Evolutionary conservation across 1,284 basidiomycete genomes (phyloP).

Genomic region (Erythrobasidium hasegawianum): DNA sequence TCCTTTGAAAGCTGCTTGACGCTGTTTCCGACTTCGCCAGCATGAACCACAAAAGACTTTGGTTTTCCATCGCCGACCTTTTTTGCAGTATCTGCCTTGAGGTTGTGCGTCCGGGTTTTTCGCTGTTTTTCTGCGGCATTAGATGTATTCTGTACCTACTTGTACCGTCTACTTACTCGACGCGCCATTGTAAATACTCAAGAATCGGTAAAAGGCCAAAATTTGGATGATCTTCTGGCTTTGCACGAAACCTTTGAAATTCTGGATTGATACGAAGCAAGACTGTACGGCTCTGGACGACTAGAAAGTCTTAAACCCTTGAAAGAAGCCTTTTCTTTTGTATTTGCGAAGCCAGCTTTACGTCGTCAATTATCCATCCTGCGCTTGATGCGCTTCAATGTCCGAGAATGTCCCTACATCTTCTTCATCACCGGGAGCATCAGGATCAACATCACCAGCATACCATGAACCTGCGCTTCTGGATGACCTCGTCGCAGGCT

Average conservation of each 20-base stretch:
- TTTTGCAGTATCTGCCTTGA: constrained; percentile 26
- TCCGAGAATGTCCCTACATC: constrained; percentile 7
- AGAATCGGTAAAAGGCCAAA: background rate
- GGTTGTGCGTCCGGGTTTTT: constrained; percentile 34
- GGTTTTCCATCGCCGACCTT: constrained; percentile 44
- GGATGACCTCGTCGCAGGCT: constrained; percentile 32
- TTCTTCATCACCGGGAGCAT: background rate
- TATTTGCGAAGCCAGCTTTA: background rate
- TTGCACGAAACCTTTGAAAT: background rate
- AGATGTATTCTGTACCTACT: background rate
- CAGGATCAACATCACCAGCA: constrained; percentile 10
- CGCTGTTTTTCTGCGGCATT: constrained; percentile 12
- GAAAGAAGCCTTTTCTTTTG: background rate
- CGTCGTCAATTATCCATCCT: background rate
- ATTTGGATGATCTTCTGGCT: background rate
- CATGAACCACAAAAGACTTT: constrained; percentile 78
- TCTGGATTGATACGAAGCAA: background rate
- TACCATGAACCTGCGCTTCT: constrained; percentile 23
- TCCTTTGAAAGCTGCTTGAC: constrained; percentile 84
- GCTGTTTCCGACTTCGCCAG: constrained; percentile 85
- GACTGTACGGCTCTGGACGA: too few species aligned
- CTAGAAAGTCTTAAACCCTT: background rate
- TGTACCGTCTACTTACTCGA: background rate
- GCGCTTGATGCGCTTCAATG: constrained; percentile 18
- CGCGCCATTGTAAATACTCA: constrained; percentile 16